Evolutionary conservation across 2,329 filamentous ascomycete genomes (phyloP).

Genomic region (Aspergillus sergii): DNA sequence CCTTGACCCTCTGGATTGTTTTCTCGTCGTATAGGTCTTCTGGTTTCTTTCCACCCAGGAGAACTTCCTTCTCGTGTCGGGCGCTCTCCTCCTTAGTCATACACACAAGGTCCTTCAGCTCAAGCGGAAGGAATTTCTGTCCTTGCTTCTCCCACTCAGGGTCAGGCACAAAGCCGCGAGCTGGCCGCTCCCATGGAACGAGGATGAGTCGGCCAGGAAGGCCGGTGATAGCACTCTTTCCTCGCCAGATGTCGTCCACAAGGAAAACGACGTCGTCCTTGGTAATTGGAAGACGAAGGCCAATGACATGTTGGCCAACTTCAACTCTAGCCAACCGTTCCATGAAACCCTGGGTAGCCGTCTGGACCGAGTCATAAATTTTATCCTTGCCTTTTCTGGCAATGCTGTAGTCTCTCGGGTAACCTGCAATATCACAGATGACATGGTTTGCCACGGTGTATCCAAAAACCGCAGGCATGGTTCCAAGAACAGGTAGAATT

Average conservation of each 20-base stretch:
- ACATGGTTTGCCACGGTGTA: conserved; percentile 91
- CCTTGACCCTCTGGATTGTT: conserved; percentile 68
- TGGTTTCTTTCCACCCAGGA: conserved; percentile 67
- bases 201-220: conserved; percentile 77
- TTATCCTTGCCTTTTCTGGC: conserved; percentile 82
- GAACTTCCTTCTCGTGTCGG: conserved; percentile 76
- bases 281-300: conserved; percentile 77
- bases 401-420: conserved; percentile 78
- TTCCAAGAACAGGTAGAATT: conserved; percentile 93
- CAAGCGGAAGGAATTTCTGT: conserved; percentile 74
- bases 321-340: conserved; percentile 69
- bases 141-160: conserved; percentile 61
- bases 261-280: conserved; percentile 83
- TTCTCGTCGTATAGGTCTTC: conserved; percentile 75
- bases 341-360: conserved; percentile 73
- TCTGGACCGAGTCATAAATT: conserved; percentile 84
- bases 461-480: conserved; percentile 96
- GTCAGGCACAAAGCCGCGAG: conserved; percentile 62
- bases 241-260: conserved; percentile 84
- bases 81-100: conserved; percentile 91
- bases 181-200: conserved; percentile 76
- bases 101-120: conserved; percentile 73
- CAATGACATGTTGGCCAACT: conserved; percentile 59
- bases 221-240: conserved; percentile 80
- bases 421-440: conserved; percentile 77